Conservation (phyloP, 805 yeast species). For the Saccharomycopsis sp. region DNA sequence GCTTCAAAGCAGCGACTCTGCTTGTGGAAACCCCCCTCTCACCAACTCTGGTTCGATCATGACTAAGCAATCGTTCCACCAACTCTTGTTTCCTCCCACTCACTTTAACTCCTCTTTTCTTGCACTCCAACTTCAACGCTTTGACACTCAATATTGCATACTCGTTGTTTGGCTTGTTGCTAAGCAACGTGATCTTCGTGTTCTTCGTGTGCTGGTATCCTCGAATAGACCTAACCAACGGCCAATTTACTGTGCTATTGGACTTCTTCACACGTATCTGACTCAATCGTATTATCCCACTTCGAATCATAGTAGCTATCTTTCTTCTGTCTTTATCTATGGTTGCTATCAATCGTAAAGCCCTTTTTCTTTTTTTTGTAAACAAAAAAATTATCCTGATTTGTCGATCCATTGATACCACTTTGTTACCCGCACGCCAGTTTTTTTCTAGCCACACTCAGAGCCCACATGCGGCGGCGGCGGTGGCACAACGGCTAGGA, state of each 20-base stretch:
- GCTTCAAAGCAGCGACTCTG: background rate
- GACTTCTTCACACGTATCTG: no score
- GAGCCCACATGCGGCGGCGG: no score
- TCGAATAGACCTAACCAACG: constrained; percentile 1
- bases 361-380: no score
- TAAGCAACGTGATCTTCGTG: constrained; percentile 12
- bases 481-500: no score
- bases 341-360: no score
- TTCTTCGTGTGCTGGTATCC: constrained; percentile 19
- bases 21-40: background rate
- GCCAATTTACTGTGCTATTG: background rate
- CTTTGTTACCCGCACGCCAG: no score
- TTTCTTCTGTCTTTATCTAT: no score
- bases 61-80: constrained; percentile 28
- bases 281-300: no score
- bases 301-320: no score
- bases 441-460: no score
- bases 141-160: constrained; percentile 40
- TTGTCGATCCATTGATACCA: no score
- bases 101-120: constrained; percentile 50
- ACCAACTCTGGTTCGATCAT: constrained; percentile 1
- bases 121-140: constrained; percentile 52
- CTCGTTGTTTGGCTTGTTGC: constrained; percentile 12
- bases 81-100: constrained; percentile 58
- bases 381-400: no score